phyloP scores from a whole-genome alignment of 306 rosid species.

The Trifolium subterraneum region DNA sequence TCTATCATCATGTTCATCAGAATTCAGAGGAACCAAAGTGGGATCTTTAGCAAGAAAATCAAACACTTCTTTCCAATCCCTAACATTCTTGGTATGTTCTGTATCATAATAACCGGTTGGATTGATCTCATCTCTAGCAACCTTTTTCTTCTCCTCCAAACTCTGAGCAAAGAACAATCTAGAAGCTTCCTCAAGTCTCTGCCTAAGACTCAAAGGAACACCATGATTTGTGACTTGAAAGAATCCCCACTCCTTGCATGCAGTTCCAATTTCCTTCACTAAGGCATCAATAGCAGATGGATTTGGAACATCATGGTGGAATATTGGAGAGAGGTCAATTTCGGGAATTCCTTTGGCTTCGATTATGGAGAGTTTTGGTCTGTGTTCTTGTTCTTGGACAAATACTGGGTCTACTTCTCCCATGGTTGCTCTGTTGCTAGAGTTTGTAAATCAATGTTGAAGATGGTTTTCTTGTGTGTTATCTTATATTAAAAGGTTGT shows the following conservation, averaged over 20 bases:
- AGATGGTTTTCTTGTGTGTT: not conserved
- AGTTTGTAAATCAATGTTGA: not conserved
- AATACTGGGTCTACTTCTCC: slow-evolving; percentile 64
- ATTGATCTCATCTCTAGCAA: slow-evolving; percentile 42
- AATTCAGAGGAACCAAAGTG: slow-evolving; percentile 38
- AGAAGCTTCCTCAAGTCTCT: slow-evolving; percentile 46
- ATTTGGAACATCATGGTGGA: not conserved
- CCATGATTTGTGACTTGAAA: slow-evolving; percentile 63
- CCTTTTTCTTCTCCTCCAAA: slow-evolving; percentile 63
- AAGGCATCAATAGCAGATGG: slow-evolving; percentile 13
- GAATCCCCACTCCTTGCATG: slow-evolving; percentile 55
- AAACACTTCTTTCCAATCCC: slow-evolving; percentile 82
- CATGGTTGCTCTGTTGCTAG: slow-evolving; percentile 47
- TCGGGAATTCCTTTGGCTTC: slow-evolving; percentile 55
- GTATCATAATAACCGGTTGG: slow-evolving; percentile 60
- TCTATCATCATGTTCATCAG: slow-evolving; percentile 45
- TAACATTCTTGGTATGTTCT: slow-evolving; percentile 73
- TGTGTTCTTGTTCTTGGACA: slow-evolving; percentile 58
- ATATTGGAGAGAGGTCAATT: slow-evolving; percentile 61
- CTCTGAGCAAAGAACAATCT: slow-evolving; percentile 61
- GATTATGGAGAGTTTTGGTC: slow-evolving; percentile 49
- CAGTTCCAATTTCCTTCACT: slow-evolving; percentile 36
- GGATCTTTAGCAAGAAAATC: slow-evolving; percentile 57
- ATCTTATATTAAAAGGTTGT: not conserved
- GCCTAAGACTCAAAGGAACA: slow-evolving; percentile 42